phyloP scores from a whole-genome alignment of 2,329 filamentous ascomycete species.

The Myriosclerotinia duriaeana region DNA sequence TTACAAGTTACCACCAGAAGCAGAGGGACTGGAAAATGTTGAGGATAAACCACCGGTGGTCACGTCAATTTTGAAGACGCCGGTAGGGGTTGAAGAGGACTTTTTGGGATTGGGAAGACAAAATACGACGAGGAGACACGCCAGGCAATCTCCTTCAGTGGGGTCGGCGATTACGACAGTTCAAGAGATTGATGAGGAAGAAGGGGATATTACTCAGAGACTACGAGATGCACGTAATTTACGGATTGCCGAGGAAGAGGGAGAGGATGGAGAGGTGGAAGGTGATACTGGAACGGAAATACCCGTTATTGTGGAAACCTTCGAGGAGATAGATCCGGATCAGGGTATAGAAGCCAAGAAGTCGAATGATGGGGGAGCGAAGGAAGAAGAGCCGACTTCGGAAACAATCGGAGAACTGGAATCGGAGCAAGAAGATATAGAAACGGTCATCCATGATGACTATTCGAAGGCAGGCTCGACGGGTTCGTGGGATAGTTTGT shows the following conservation, averaged over 20 bases:
- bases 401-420: constrained; percentile 2
- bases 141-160: constrained; percentile 75
- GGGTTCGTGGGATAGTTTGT: constrained; percentile 22
- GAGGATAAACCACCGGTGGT: constrained; percentile 45
- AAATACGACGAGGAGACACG: constrained; percentile 76
- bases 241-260: constrained; percentile 40
- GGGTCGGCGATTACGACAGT: constrained; percentile 79
- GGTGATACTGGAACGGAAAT: constrained; percentile 31
- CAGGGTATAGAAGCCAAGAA: constrained; percentile 25
- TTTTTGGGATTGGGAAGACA: constrained; percentile 57
- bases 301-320: constrained; percentile 39
- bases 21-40: constrained; percentile 72
- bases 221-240: constrained; percentile 49
- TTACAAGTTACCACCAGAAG: constrained; percentile 91
- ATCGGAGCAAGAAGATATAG: constrained; percentile 5
- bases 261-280: constrained; percentile 4
- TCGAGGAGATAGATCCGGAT: constrained; percentile 35
- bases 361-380: not conserved
- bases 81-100: constrained; percentile 49
- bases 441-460: constrained; percentile 10
- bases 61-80: constrained; percentile 41
- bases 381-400: constrained; percentile 6
- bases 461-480: constrained; percentile 18
- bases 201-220: constrained; percentile 51
- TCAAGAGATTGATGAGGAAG: constrained; percentile 78